Evolutionary conservation across 2,329 filamentous ascomycete species (phyloP).

Genomic region (Magnaporthiopsis rhizophila): DNA sequence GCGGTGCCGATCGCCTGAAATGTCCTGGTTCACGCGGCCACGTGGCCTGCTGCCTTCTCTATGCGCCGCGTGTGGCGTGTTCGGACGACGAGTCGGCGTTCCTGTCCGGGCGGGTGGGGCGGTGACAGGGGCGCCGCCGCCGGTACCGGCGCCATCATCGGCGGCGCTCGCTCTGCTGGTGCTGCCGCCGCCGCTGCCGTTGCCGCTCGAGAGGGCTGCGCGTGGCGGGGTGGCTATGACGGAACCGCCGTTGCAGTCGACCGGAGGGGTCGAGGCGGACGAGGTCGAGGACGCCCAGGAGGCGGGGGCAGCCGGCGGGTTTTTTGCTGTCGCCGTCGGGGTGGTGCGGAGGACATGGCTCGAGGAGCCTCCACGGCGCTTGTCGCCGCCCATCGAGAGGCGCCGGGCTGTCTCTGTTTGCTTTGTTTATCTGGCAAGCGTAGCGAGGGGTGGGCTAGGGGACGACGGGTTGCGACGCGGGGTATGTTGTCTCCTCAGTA

Average conservation of each 20-base stretch:
- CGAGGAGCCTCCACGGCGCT: conserved; percentile 20
- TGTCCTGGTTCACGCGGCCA: not conserved
- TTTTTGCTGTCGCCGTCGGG: conserved; percentile 15
- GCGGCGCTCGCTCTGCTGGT: conserved; percentile 9
- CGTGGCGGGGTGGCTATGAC: conserved; percentile 33
- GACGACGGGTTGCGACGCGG: too few species aligned
- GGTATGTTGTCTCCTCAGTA: not conserved
- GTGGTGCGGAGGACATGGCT: conserved; percentile 24
- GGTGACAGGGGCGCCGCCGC: not conserved
- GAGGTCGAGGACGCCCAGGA: conserved; percentile 19
- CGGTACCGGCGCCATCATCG: not conserved
- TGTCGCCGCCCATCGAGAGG: conserved; percentile 8
- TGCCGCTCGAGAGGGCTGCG: conserved; percentile 26
- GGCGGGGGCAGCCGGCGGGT: conserved; percentile 21
- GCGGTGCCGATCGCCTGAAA: not conserved
- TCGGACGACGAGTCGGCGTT: not conserved
- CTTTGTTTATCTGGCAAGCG: not conserved
- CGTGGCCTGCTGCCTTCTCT: not conserved
- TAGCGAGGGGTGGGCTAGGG: too few species aligned
- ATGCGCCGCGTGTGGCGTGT: not conserved
- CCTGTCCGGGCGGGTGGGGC: not conserved
- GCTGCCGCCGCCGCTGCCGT: conserved; percentile 12
- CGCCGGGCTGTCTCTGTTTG: too few species aligned
- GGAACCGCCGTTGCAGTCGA: conserved; percentile 16
- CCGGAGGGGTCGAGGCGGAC: conserved; percentile 11